A percentile compares a stretch with the other conserved stretches of the same genome.
phyloP scores from a whole-genome alignment of 805 yeast genomes.

The Zygotorulaspora danielsina region DNA sequence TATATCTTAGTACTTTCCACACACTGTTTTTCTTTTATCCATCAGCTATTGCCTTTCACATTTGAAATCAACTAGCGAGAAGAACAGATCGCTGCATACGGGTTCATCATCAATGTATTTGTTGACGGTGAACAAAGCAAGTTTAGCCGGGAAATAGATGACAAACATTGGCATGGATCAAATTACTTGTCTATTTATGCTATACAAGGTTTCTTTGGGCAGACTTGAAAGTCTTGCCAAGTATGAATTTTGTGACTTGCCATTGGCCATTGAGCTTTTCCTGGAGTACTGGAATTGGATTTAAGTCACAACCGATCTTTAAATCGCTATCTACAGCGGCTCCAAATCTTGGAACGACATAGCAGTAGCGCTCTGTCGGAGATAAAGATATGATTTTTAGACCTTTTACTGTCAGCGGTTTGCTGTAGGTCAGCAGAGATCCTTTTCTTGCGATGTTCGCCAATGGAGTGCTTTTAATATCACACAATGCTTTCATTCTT shows the following conservation, averaged over 20 bases:
- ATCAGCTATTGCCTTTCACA: too few relatives aligned
- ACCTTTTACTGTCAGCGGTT: slow-evolving; percentile 81
- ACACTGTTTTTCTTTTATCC: too few relatives aligned
- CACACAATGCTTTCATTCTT: slow-evolving; percentile 73
- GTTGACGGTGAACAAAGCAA: too few relatives aligned
- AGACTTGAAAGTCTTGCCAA: slow-evolving; percentile 26
- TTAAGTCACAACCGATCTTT: slow-evolving; percentile 88
- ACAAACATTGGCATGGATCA: too few relatives aligned
- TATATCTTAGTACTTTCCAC: too few relatives aligned
- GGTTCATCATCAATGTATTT: too few relatives aligned
- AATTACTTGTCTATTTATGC: too few relatives aligned
- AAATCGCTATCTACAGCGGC: slow-evolving; percentile 72
- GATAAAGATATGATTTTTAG: slow-evolving; percentile 70
- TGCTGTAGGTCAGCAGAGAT: slow-evolving; percentile 74
- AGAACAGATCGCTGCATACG: too few relatives aligned
- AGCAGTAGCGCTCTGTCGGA: slow-evolving; percentile 72
- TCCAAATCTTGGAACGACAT: slow-evolving; percentile 88
- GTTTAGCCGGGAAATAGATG: too few relatives aligned
- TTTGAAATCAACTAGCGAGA: too few relatives aligned
- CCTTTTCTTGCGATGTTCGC: slow-evolving; percentile 73
- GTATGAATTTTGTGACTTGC: slow-evolving; percentile 41
- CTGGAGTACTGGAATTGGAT: slow-evolving; percentile 72
- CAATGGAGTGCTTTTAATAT: slow-evolving; percentile 67
- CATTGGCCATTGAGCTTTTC: slow-evolving; percentile 63
- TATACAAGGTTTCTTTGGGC: too few relatives aligned